These are phyloP conservation scores for Aschersonia sp. DNA, from an alignment of 2,329 filamentous ascomycete species.

Conservation along the genomic window DNA sequence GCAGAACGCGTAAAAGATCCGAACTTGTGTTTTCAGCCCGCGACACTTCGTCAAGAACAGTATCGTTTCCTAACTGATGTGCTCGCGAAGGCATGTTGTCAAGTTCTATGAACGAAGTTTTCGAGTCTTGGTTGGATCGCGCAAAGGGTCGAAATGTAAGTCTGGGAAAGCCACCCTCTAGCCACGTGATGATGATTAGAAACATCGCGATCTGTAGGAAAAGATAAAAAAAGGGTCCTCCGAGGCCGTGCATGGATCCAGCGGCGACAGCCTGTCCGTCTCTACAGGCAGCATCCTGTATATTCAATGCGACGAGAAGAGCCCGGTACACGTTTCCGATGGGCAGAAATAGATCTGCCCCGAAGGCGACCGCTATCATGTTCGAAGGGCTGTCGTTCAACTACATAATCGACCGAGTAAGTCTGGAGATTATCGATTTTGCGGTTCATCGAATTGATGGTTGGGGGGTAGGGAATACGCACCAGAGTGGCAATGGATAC, in stretches of 20 bases:
- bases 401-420: background rate
- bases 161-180: constrained; percentile 45
- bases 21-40: constrained; percentile 37
- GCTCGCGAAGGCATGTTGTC: constrained; percentile 5
- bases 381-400: background rate
- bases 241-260: constrained; percentile 51
- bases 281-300: constrained; percentile 61
- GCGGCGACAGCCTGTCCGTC: constrained; percentile 47
- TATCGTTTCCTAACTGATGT: constrained; percentile 9
- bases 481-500: constrained; percentile 49
- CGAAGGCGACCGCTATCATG: constrained; percentile 6
- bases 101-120: constrained; percentile 6
- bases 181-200: constrained; percentile 57
- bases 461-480: constrained; percentile 1
- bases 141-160: background rate
- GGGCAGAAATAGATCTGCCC: constrained; percentile 10
- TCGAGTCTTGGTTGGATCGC: background rate
- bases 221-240: constrained; percentile 69
- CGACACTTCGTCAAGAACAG: constrained; percentile 36
- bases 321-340: constrained; percentile 44
- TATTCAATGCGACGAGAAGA: constrained; percentile 60
- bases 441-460: too few relatives aligned
- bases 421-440: too few relatives aligned
- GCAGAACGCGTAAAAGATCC: constrained; percentile 57
- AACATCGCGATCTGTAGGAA: constrained; percentile 54